Base-by-base conservation (phyloP, 129 eudicot genomes). In the Escallonia herrerae region DNA sequence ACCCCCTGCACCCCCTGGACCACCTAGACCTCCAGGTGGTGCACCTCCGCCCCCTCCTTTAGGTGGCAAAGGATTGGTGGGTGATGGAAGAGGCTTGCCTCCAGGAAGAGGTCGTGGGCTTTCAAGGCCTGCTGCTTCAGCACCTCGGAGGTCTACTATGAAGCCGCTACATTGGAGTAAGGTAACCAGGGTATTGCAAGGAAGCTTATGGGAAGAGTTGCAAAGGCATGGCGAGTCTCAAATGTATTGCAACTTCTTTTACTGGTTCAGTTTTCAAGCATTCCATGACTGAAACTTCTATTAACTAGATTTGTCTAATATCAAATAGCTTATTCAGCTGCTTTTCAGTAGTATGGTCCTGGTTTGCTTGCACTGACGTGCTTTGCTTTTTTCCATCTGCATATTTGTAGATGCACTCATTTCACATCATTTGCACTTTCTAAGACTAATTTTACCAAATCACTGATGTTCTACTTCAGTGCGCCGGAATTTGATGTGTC, bases 81-180 rank as follows among this genome's bases (percentile, higher is more conserved):
- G 62, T 69, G 85, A 65, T 56, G 77, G 74, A 44, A 55, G 71
- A 57, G 77, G 74, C 41, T 76, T 75, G 9, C 69, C 82, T 69
- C 74, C 82, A 48, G 83, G 88, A 63, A 74, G 82, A 75, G 97
- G 95, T 49, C 87, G 86, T 40, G 95, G 95, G 57, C 74, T 83
- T 75, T 47, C 77, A 14, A 88, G 90, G 42, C 84, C 94, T 11
- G 72, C 79, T 42, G 72, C 81, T 22, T 4, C 81, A 71, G 82
- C 85, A 72, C 86, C 93, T 48, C 84, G 90, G 58, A 84, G 83
- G 79, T 77, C 95, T 58, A 84, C 72, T 59, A 69, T 91, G 72
- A 91, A 91, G 74, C 97, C 97, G 40, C 81, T 91, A 68, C 97
- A 91, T 38, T 91, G 97, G 97, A 87, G 95, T 84, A 91, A 91